Evolutionary conservation across 345 rosid species (phyloP).

Genomic region (Lepidium africanum): DNA sequence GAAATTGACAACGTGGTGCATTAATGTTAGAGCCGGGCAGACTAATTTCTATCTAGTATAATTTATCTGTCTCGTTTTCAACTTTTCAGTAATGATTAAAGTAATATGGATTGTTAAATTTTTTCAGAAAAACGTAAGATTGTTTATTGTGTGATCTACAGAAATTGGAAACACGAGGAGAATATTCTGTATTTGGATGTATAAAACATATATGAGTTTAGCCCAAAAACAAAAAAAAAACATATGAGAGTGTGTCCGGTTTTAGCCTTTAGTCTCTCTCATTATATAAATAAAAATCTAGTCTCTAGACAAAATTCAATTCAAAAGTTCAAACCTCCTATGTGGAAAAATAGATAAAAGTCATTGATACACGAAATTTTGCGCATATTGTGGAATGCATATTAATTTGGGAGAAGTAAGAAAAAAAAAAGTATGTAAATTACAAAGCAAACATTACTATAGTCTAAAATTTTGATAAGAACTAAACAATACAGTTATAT

Average conservation of each 20-base stretch:
- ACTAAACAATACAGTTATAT: no score
- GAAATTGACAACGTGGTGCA: constrained; percentile 21
- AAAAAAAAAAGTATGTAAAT: no score
- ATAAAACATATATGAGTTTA: no score
- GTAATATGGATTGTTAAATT: constrained; percentile 1
- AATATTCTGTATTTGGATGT: constrained; percentile 20
- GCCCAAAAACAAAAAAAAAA: no score
- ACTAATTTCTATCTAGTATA: background rate
- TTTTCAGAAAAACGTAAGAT: no score
- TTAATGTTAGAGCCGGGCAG: constrained; percentile 29
- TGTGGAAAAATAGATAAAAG: no score
- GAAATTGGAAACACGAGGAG: constrained; percentile 7
- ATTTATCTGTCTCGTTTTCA: background rate
- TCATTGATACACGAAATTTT: no score
- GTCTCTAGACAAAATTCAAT: background rate
- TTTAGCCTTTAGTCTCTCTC: background rate
- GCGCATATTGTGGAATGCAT: no score
- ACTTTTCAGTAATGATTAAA: constrained; percentile 4
- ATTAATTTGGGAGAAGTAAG: no score
- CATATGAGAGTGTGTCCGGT: background rate
- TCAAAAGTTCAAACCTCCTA: background rate
- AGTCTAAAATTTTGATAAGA: no score
- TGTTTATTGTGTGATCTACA: constrained; percentile 17
- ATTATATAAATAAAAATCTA: background rate
- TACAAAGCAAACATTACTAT: no score